These are phyloP conservation scores for Leccinum uliginosum DNA, from an alignment of 768 basidiomycete species.

Conservation along the genomic window DNA sequence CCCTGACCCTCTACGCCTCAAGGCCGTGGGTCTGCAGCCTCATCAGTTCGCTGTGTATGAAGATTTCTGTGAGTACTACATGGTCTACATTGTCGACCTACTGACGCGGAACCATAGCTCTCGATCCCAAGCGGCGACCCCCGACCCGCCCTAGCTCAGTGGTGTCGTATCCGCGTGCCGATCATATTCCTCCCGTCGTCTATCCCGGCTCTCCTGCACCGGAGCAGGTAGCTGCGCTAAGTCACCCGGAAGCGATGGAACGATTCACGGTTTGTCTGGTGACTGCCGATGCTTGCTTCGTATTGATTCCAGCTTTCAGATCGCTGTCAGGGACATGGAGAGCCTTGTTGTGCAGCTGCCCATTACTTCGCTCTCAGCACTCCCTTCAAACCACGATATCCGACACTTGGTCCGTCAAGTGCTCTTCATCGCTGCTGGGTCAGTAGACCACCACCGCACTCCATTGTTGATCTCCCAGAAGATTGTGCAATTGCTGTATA, in stretches of 20 bases:
- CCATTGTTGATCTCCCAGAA: constrained; percentile 94
- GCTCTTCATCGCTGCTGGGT: constrained; percentile 73
- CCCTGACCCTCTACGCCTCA: constrained; percentile 87
- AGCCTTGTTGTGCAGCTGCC: constrained; percentile 74
- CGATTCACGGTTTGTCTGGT: constrained; percentile 63
- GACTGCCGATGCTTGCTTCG: background rate
- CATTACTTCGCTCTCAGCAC: constrained; percentile 57
- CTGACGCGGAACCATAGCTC: constrained; percentile 31
- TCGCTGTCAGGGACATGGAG: constrained; percentile 62
- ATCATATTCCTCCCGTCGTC: constrained; percentile 38
- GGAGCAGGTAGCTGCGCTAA: constrained; percentile 51
- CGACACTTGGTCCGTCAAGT: constrained; percentile 82
- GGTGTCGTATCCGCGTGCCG: constrained; percentile 55
- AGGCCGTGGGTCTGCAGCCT: constrained; percentile 72
- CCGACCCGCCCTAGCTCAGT: constrained; percentile 62
- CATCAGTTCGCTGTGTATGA: constrained; percentile 90
- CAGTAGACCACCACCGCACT: constrained; percentile 76
- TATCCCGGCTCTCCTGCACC: constrained; percentile 63
- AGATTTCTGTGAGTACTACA: constrained; percentile 67
- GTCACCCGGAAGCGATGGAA: constrained; percentile 83
- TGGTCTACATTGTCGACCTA: constrained; percentile 3
- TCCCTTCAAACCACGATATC: constrained; percentile 84
- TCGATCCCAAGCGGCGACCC: constrained; percentile 54
- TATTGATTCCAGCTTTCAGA: constrained; percentile 14
- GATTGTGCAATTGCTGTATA: constrained; percentile 92